These are phyloP conservation scores for Lasiodiplodia gonubiensis DNA, from an alignment of 2,329 filamentous ascomycete genomes.

Conservation along the genomic window DNA sequence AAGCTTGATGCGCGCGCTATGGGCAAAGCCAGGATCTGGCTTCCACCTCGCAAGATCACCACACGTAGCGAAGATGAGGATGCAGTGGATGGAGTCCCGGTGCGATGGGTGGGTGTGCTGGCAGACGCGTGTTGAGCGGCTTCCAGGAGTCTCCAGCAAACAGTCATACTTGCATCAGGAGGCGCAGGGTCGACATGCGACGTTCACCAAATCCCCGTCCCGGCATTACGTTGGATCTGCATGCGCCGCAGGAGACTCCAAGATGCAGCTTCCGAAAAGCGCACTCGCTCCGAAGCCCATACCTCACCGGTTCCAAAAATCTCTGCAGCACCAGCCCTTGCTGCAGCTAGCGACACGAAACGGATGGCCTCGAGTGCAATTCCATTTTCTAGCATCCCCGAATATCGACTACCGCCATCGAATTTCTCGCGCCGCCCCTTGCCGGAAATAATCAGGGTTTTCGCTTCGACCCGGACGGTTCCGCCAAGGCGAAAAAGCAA, in stretches of 20 bases:
- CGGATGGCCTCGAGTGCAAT: background rate
- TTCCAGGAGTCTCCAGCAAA: background rate
- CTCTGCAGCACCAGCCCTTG: background rate
- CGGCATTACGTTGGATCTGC: slow-evolving; percentile 22
- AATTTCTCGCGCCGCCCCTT: background rate
- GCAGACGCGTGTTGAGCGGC: slow-evolving; percentile 20
- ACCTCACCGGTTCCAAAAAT: slow-evolving; percentile 11
- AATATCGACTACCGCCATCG: background rate
- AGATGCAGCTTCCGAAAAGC: slow-evolving; percentile 10
- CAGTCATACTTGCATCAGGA: slow-evolving; percentile 20
- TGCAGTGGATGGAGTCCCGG: slow-evolving; percentile 40
- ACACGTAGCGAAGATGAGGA: slow-evolving; percentile 37
- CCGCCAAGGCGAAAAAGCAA: slow-evolving; percentile 20
- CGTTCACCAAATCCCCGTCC: slow-evolving; percentile 7
- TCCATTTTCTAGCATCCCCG: background rate
- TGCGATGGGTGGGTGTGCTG: slow-evolving; percentile 43
- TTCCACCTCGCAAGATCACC: slow-evolving; percentile 59
- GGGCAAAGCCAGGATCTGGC: slow-evolving; percentile 64
- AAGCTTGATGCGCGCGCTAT: slow-evolving; percentile 63
- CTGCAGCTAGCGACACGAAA: background rate
- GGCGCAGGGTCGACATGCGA: slow-evolving; percentile 2
- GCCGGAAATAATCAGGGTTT: background rate
- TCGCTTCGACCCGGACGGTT: background rate
- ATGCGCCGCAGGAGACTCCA: background rate
- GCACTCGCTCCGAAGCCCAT: slow-evolving; percentile 9